phyloP scores from a whole-genome alignment of 352 stramenopile genomes.

The Globisporangium splendens region DNA sequence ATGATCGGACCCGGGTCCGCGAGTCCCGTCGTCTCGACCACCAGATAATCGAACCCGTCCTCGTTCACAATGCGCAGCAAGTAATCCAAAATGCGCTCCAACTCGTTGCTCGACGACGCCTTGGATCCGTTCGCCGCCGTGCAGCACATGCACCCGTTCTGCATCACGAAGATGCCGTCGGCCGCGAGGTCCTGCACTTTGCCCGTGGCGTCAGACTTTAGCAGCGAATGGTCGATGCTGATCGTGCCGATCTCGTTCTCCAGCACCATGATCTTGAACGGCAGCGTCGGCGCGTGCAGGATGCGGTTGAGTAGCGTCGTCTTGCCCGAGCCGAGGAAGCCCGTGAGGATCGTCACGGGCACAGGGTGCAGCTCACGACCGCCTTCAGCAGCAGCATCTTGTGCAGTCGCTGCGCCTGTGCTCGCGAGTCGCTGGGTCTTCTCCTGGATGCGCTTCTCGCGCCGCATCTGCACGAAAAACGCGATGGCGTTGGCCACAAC shows the following conservation, averaged over 20 bases:
- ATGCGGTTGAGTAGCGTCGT: constrained; percentile 97
- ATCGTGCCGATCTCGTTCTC: constrained; percentile 81
- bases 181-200: constrained; percentile 15
- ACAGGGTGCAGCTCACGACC: constrained; percentile 16
- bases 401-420: background rate
- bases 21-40: constrained; percentile 97
- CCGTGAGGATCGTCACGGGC: constrained; percentile 93
- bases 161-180: constrained; percentile 94
- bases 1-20: constrained; percentile 96
- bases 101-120: constrained; percentile 81
- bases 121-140: constrained; percentile 89
- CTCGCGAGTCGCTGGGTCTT: constrained; percentile 49
- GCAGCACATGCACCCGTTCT: constrained; percentile 99
- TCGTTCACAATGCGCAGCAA: constrained; percentile 54
- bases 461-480: constrained; percentile 60
- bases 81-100: constrained; percentile 92
- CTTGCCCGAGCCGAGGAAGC: constrained; percentile 94
- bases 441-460: constrained; percentile 48
- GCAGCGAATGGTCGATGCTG: constrained; percentile 65
- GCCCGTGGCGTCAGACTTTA: constrained; percentile 16
- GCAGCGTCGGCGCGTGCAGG: constrained; percentile 76
- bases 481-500: constrained; percentile 59
- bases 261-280: constrained; percentile 95
- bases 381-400: background rate
- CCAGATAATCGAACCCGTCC: constrained; percentile 94